These are phyloP conservation scores for Cryptosporidium ryanae DNA, from an alignment of 169 alveolate genomes.

Conservation along the genomic window DNA sequence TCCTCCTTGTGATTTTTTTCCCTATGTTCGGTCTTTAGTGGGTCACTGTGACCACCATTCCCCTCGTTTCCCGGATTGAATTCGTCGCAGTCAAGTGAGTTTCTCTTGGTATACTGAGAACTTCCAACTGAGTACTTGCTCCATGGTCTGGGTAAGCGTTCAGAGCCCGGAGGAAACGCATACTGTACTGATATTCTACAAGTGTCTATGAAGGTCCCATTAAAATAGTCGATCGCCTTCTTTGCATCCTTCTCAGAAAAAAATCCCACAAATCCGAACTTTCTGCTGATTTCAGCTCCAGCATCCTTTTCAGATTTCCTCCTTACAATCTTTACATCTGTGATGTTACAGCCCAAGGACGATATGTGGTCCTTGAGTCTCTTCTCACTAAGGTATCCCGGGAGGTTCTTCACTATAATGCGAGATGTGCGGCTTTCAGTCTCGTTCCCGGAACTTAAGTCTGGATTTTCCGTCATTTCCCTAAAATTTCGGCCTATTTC, in stretches of 20 bases:
- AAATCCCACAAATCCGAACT: constrained; percentile 90
- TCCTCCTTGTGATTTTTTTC: not conserved
- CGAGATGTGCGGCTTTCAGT: constrained; percentile 74
- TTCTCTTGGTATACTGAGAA: constrained; percentile 71
- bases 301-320: constrained; percentile 70
- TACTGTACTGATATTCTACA: constrained; percentile 86
- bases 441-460: not conserved
- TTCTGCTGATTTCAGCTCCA: constrained; percentile 77
- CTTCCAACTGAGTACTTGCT: constrained; percentile 79
- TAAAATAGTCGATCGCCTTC: constrained; percentile 84
- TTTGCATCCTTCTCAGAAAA: constrained; percentile 84
- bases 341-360: constrained; percentile 79
- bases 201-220: constrained; percentile 88
- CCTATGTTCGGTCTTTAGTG: constrained; percentile 2
- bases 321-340: constrained; percentile 85
- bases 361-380: constrained; percentile 82
- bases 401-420: constrained; percentile 83
- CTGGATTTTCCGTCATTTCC: no score
- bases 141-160: constrained; percentile 81
- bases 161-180: constrained; percentile 87
- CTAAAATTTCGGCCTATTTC: no score
- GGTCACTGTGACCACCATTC: constrained; percentile 3
- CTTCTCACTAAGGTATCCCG: constrained; percentile 81
- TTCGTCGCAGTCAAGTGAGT: constrained; percentile 8
- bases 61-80: not conserved